Base-by-base conservation (phyloP, 176 grass and related monocot species). In the Hyparrhenia diplandra region DNA sequence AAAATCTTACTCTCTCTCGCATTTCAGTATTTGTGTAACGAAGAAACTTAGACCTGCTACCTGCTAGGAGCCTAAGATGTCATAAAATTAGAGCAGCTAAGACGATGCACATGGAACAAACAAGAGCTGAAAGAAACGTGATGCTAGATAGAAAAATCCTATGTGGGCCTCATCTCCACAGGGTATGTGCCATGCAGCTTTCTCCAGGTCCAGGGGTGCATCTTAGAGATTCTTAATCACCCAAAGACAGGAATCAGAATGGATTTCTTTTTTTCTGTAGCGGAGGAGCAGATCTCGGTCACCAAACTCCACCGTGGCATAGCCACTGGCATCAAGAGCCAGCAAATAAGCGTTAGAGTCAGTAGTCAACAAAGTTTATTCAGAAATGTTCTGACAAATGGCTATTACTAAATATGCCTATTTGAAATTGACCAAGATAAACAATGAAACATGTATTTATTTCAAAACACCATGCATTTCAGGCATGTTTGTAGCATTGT, bases 21-120 rank as follows among this genome's bases (percentile, higher is more conserved):
- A 25, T 68, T 43, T 76, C 49, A 28, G 49, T 39, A 39, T 37
- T 80, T 17, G 36, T 67, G 20, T 80, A 54, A 79, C 9, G 2
- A 57, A 72, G 79, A 45, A 57, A 30, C 11, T 28, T 28, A 23
- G 23, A n/a, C n/a, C n/a, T n/a, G n/a, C n/a, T n/a, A n/a, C 18
- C 23, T 43, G 13, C 6, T 25, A 27, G 23, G 68, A 45, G 5
- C 6, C 35, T n/a, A n/a, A n/a, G n/a, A n/a, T n/a, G n/a, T n/a
- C n/a, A n/a, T 36, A 36, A 84, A 64, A 83, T 61, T 27, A 92
- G 52, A 65, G 90, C 47, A 37, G 86, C 79, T 36, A 93, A 42
- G 40, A 98, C 86, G 55, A 95, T 82, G 60, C n/a, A 88, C 47
- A 98, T 35, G 66, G 96, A 89, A 64, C 86, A 94, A 29, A 89